Base-by-base conservation (phyloP, 176 grass and related monocot species). In the Leersia perrieri region DNA sequence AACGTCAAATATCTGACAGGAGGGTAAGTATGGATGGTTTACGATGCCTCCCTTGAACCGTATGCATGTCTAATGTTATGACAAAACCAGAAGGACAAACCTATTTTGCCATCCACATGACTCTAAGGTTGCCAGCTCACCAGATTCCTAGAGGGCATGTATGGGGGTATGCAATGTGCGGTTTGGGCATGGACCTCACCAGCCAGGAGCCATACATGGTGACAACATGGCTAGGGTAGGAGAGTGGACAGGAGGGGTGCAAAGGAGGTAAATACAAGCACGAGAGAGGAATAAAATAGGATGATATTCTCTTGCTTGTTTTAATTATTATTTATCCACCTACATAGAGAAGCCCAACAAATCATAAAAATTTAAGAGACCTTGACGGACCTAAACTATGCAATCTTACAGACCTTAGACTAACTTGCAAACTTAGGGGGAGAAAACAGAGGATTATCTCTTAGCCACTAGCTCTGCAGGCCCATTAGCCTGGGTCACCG, bases 1-100 rank as follows among this genome's bases (percentile, higher is more conserved):
- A n/a, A n/a, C n/a, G n/a, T n/a, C n/a, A n/a, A n/a, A n/a, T n/a
- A n/a, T n/a, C n/a, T n/a, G n/a, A n/a, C n/a, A n/a, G n/a, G n/a
- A n/a, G n/a, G n/a, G n/a, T n/a, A 76, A 57, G n/a, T 80, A 72
- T 35, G 62, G 76, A 34, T 76, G 33, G 68, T 36, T 13, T 28
- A 57, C 16, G 55, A 36, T 47, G 44, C 14, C 5, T 81, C 61
- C 27, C 18, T 69, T 72, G 29, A 82, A 68, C 33, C 53, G 26
- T 67, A 61, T 39, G 66, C 67, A 74, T 23, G 29, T 22, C 25
- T 39, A 77, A 57, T 73, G 31, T 14, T 55, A 32, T 0, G 5
- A 67, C 18, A 75, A 44, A 69, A 62, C 31, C 39, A 68, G 27
- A 27, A 79, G 49, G 61, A 57, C n/a, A 28, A 79, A 69, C 62